phyloP scores from a whole-genome alignment of 768 basidiomycete species.

The Psilocybe cubensis region DNA sequence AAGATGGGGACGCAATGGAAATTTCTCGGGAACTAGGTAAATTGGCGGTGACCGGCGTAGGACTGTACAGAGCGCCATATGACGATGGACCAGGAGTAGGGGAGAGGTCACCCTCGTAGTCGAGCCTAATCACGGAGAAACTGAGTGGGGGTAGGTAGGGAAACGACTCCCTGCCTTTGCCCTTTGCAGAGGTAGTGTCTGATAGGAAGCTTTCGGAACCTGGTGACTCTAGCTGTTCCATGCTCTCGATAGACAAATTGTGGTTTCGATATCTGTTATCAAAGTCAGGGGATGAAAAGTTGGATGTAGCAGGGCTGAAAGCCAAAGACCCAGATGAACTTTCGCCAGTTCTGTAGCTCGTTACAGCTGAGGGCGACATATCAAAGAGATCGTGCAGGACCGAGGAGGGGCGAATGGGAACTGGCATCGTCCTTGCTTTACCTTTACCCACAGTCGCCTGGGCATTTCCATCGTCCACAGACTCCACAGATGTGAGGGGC shows the following conservation, averaged over 20 bases:
- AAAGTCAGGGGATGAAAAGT: slow-evolving; percentile 25
- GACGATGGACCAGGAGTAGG: slow-evolving; percentile 43
- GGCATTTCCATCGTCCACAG: slow-evolving; percentile 14
- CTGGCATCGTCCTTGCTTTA: slow-evolving; percentile 55
- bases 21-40: slow-evolving; percentile 23
- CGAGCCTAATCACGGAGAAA: slow-evolving; percentile 59
- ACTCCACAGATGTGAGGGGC: slow-evolving; percentile 32
- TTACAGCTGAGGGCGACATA: slow-evolving; percentile 27
- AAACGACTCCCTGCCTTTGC: slow-evolving; percentile 66
- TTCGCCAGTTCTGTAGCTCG: slow-evolving; percentile 24
- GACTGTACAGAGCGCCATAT: slow-evolving; percentile 29
- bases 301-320: slow-evolving; percentile 28
- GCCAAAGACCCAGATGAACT: slow-evolving; percentile 29
- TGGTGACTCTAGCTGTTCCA: slow-evolving; percentile 22
- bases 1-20: slow-evolving; percentile 15
- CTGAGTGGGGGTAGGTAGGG: slow-evolving; percentile 69
- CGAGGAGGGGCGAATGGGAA: slow-evolving; percentile 47
- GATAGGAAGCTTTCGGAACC: slow-evolving; percentile 18
- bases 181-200: slow-evolving; percentile 37
- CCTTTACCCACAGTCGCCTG: slow-evolving; percentile 46
- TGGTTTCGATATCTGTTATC: slow-evolving; percentile 18
- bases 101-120: slow-evolving; percentile 39
- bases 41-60: slow-evolving; percentile 11
- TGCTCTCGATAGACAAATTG: slow-evolving; percentile 21
- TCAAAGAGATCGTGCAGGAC: slow-evolving; percentile 46